phyloP scores from a whole-genome alignment of 1,139 yeast species.

The Saccharomyces hybrid region DNA sequence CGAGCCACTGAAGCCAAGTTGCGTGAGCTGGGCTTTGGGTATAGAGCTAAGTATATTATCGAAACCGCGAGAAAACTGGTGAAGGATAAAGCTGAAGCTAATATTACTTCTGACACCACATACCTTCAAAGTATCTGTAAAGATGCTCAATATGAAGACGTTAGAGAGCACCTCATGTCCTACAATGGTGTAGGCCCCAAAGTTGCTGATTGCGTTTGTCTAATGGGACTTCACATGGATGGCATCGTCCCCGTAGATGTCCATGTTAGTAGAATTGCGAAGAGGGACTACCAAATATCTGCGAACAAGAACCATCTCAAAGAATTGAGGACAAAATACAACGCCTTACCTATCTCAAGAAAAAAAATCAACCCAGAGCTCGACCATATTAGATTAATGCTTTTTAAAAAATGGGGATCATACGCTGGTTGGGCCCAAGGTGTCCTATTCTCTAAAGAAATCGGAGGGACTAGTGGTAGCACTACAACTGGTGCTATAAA shows the following conservation, averaged over 20 bases:
- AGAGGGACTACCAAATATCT: slow-evolving; percentile 58
- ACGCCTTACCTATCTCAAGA: slow-evolving; percentile 29
- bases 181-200: slow-evolving; percentile 94
- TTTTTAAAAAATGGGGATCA: slow-evolving; percentile 70
- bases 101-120: slow-evolving; percentile 24
- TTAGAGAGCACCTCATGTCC: slow-evolving; percentile 57
- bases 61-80: slow-evolving; percentile 58
- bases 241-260: slow-evolving; percentile 94
- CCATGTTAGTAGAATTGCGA: slow-evolving; percentile 89
- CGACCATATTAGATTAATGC: slow-evolving; percentile 46
- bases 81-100: slow-evolving; percentile 23
- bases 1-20: slow-evolving; percentile 38
- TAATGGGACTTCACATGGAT: slow-evolving; percentile 86
- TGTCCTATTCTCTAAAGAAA: slow-evolving; percentile 79
- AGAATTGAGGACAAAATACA: slow-evolving; percentile 27
- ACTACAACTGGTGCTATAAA: slow-evolving; percentile 25
- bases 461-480: slow-evolving; percentile 47
- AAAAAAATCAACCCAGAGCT: slow-evolving; percentile 53
- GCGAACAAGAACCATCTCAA: slow-evolving; percentile 34
- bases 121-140: slow-evolving; percentile 14
- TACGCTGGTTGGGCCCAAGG: slow-evolving; percentile 99
- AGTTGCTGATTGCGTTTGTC: slow-evolving; percentile 91
- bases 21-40: slow-evolving; percentile 67
- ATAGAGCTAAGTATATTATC: slow-evolving; percentile 81
- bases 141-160: slow-evolving; percentile 33